Evolutionary conservation across 2,329 filamentous ascomycete genomes (phyloP), one percentile per base, ranked within the genome.

Genomic region (Phoma sp.): DNA sequence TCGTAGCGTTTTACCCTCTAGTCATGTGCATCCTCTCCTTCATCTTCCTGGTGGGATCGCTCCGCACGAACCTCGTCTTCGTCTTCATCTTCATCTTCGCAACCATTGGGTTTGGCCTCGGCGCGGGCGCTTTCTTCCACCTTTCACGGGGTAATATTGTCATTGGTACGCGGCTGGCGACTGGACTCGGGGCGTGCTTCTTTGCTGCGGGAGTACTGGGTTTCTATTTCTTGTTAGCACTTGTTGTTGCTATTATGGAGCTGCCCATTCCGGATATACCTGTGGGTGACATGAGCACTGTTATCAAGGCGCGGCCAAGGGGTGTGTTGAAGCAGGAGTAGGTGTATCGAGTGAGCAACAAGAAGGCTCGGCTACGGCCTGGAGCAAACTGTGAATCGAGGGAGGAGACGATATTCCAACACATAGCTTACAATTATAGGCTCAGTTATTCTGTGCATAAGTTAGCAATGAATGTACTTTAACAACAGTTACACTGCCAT

Each of bases 21-120:
- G 56, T 50, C 15, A 61, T 62, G 61, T 55, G 52, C 29, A 46
- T 63, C 22, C 51, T 61, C 9, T 63, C 61, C 15, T 56, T 63
- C 40, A 48, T 61, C 46, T 61, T 63, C 53, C 43, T 63, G 9
- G 10, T 63, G 10, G 61, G 61, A 19, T 61, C 58, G 3, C 47
- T 61, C 17, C 55, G 61, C 22, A 53, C 54, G 6, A 63, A 63
- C 31, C 45, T 57, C 31, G 58, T 63, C 29, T 63, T 63, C 48
- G 56, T 61, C 12, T 9, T 58, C 43, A 61, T 63, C 46, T 58
- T 61, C 48, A 27, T 55, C 35, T 51, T 63, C 47, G 58, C 50
- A 3, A 59, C 58, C 24, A 60, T 53, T n/a, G 58, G 58, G 4
- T 60, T 63, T 25, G 61, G 61, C 4, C 56, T 63, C 0, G 56